phyloP scores from a whole-genome alignment of 257 asterid species.

The Solanum verrucosum region DNA sequence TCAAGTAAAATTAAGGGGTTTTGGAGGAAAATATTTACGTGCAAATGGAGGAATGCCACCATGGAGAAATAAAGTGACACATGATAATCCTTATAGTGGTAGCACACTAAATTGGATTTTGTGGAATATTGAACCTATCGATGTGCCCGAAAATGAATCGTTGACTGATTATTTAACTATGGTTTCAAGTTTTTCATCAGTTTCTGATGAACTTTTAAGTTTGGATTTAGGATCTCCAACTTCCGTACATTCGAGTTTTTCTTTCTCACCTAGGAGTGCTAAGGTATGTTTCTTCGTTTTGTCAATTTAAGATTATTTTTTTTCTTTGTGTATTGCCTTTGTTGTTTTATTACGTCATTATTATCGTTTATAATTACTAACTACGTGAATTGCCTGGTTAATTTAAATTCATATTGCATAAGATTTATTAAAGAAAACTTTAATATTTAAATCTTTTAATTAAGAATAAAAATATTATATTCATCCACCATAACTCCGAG shows the following conservation, averaged over 20 bases:
- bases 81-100: conserved; percentile 45
- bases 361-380: not conserved
- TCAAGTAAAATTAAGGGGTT: conserved; percentile 51
- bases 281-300: conserved; percentile 41
- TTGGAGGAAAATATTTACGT: conserved; percentile 59
- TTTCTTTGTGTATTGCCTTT: not conserved
- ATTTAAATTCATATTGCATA: not conserved
- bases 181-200: conserved; percentile 65
- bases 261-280: conserved; percentile 31
- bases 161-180: conserved; percentile 54
- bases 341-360: not conserved
- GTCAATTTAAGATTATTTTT: not conserved
- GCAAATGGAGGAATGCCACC: conserved; percentile 98
- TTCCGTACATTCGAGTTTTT: conserved; percentile 38
- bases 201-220: conserved; percentile 71
- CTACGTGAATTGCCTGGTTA: not conserved
- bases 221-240: conserved; percentile 61
- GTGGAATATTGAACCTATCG: conserved; percentile 72
- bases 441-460: not conserved
- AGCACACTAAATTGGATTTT: conserved; percentile 55
- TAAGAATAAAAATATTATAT: not conserved
- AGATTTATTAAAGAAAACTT: not conserved
- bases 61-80: conserved; percentile 84
- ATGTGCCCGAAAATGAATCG: conserved; percentile 67
- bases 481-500: not conserved